Evolutionary conservation across 441 rosid genomes (phyloP), one percentile per base, ranked within the genome.

Genomic region (Pelargonium fulgidum): DNA sequence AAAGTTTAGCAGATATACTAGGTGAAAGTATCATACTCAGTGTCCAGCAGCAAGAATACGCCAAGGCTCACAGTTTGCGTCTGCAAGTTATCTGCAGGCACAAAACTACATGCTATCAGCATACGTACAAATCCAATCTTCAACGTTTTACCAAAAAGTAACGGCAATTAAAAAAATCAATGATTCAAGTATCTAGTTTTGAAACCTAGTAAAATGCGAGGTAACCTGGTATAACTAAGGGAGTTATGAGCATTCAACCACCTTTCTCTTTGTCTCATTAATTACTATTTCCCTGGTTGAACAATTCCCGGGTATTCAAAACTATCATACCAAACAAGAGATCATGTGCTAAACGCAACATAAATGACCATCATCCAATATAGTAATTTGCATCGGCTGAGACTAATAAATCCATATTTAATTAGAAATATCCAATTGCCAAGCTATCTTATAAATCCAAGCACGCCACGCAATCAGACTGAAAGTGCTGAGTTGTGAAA

Each of bases 381-480:
- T 16, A 69, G 75, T 73, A 67, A 66, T 71, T 48, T 71, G 66
- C 20, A 67, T 17, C 42, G n/a, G 59, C 68, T 61, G 67, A 67
- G 61, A 42, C 67, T 54, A 63, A 73, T 59, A 52, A 70, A 71
- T 72, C 42, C 41, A 67, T n/a, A 73, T 70, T 69, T 12, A 67
- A 58, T 29, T 45, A 52, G 59, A 77, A 76, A 77, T 74, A 72
- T 81, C 52, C 75, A 70, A 67, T 70, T 45, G 20, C 65, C 61
- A 65, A 68, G 69, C 50, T 48, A 66, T 50, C 10, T 1, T 9
- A 45, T 39, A 61, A 77, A 61, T 63, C 66, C 63, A 36, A 79
- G 67, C 80, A 75, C 78, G 73, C 22, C 81, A 80, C 71, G 72
- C 36, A 68, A 73, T 26, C 75, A 3, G 7, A 42, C 64, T 12